A percentile compares a stretch with the other conserved stretches of the same genome.
phyloP scores from a whole-genome alignment of 1,139 yeast genomes.

The Pichia kudriavzevii region DNA sequence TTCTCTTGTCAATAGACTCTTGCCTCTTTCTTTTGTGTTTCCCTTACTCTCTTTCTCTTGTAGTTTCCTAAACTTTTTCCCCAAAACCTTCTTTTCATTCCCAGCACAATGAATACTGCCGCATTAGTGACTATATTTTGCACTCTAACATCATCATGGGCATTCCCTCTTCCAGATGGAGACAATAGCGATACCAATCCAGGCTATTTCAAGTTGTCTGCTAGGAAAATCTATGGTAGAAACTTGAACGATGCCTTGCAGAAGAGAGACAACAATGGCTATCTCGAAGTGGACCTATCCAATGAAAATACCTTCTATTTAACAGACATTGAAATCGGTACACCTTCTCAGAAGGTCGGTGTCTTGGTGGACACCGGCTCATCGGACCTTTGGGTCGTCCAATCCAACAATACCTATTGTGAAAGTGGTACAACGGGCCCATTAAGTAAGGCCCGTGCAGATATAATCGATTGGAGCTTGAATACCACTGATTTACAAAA shows the following conservation, averaged over 20 bases:
- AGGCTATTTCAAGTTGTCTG: conserved; percentile 16
- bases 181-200: not conserved
- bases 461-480: conserved; percentile 7
- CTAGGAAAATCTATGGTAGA: conserved; percentile 26
- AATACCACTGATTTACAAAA: not conserved
- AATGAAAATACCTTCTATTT: conserved; percentile 46
- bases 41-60: not conserved
- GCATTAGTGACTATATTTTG: conserved; percentile 1
- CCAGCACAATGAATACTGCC: not conserved
- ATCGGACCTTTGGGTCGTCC: conserved; percentile 56
- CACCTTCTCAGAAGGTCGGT: conserved; percentile 43
- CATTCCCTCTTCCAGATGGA: conserved; percentile 1
- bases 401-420: conserved; percentile 28
- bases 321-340: conserved; percentile 46
- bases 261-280: conserved; percentile 26
- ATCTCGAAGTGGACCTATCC: conserved; percentile 33
- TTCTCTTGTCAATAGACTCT: too few relatives aligned
- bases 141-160: not conserved
- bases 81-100: not conserved
- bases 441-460: conserved; percentile 8
- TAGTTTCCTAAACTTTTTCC: conserved; percentile 1
- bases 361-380: conserved; percentile 65
- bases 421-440: conserved; percentile 13
- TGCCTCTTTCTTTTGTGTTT: not conserved
- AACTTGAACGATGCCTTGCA: conserved; percentile 13